Conservation (phyloP, 2,329 filamentous ascomycete genomes). For the Neonectria ditissima region DNA sequence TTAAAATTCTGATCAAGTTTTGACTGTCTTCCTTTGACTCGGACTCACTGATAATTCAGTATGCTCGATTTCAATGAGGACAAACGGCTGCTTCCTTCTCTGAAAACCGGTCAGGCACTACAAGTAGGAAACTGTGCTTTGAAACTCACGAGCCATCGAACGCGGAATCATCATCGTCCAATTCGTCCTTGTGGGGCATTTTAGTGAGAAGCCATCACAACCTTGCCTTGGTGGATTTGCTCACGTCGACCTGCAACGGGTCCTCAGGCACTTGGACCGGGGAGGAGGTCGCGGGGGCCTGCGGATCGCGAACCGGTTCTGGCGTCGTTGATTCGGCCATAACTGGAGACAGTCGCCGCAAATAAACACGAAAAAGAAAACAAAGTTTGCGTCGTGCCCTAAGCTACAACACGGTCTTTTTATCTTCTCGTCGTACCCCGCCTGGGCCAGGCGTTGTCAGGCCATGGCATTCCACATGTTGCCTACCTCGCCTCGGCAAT, state of each 20-base stretch:
- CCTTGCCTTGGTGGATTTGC: background rate
- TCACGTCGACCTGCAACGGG: background rate
- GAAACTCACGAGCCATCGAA: background rate
- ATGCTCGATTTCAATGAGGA: slow-evolving; percentile 9
- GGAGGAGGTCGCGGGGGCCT: background rate
- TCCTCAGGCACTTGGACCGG: background rate
- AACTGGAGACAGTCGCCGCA: background rate
- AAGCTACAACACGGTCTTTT: background rate
- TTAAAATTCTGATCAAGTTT: background rate
- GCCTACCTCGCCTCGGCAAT: background rate
- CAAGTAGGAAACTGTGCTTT: background rate
- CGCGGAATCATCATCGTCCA: background rate
- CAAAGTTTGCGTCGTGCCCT: background rate
- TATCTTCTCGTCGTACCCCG: background rate
- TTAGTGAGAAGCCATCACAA: background rate
- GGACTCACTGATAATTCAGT: slow-evolving; percentile 18
- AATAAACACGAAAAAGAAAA: background rate
- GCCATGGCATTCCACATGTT: background rate
- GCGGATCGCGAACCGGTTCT: background rate
- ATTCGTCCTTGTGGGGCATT: background rate
- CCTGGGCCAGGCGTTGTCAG: background rate
- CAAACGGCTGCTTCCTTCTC: slow-evolving; percentile 1
- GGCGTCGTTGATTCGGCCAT: background rate
- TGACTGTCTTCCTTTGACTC: background rate
- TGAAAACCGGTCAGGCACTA: background rate